Evolutionary conservation across 441 rosid genomes (phyloP).

Genomic region (Adansonia gregorii): DNA sequence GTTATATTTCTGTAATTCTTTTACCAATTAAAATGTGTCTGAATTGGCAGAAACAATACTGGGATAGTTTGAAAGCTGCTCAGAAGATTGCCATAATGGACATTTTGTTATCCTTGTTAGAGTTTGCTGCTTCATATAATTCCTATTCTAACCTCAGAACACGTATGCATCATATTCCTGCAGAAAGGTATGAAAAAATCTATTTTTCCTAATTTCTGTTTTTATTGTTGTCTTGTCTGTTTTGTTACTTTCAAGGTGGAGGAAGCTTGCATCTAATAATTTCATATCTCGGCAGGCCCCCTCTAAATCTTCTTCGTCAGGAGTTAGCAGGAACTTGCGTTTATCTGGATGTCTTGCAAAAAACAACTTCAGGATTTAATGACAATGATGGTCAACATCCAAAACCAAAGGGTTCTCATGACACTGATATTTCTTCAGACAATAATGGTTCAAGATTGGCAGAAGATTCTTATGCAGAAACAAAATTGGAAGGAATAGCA

Average conservation of each 20-base stretch:
- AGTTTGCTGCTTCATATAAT: constrained; percentile 93
- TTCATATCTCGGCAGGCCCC: constrained; percentile 67
- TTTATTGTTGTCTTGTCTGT: constrained; percentile 18
- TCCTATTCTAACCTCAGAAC: constrained; percentile 82
- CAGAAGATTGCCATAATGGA: constrained; percentile 94
- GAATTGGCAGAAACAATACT: constrained; percentile 71
- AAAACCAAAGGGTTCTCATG: constrained; percentile 37
- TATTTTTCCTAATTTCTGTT: constrained; percentile 5
- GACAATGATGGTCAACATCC: constrained; percentile 34
- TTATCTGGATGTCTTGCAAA: constrained; percentile 88
- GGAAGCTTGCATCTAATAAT: constrained; percentile 7
- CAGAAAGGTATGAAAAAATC: constrained; percentile 64
- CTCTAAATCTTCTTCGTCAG: constrained; percentile 92
- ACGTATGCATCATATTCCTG: constrained; percentile 82
- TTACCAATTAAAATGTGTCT: constrained; percentile 6
- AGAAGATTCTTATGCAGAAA: constrained; percentile 37
- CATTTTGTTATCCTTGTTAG: constrained; percentile 76
- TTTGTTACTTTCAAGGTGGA: neutral
- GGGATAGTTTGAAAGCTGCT: constrained; percentile 74
- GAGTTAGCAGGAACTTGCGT: constrained; percentile 84
- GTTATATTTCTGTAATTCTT: neutral
- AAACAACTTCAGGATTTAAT: constrained; percentile 61
- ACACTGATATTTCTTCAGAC: constrained; percentile 27
- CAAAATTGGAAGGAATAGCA: constrained; percentile 69
- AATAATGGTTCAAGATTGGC: constrained; percentile 28